Conservation (phyloP, 768 basidiomycete species). For the Pleurotus cornucopiae region DNA sequence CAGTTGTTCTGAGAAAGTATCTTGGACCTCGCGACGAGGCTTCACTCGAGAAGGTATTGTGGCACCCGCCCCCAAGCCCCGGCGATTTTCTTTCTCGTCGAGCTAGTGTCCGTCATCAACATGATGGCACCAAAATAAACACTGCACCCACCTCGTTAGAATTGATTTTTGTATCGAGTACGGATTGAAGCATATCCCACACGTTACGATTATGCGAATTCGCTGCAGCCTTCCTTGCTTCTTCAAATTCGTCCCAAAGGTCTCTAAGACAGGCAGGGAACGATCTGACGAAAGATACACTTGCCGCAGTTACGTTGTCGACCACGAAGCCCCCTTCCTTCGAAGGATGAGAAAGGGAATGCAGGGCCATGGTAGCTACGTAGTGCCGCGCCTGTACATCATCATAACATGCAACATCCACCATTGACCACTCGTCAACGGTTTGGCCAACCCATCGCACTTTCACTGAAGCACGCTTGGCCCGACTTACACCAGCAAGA, state of each 20-base stretch:
- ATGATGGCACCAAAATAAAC: not conserved
- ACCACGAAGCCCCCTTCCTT: slow-evolving; percentile 58
- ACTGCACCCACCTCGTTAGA: slow-evolving; percentile 30
- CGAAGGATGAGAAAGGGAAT: slow-evolving; percentile 64
- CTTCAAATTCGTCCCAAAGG: slow-evolving; percentile 89
- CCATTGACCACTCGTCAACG: slow-evolving; percentile 74
- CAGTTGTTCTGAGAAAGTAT: slow-evolving; percentile 43
- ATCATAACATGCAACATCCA: slow-evolving; percentile 76
- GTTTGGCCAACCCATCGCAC: slow-evolving; percentile 70
- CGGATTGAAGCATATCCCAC: slow-evolving; percentile 65
- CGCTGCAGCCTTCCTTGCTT: slow-evolving; percentile 51
- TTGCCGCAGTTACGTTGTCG: slow-evolving; percentile 39
- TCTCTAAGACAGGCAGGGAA: slow-evolving; percentile 84
- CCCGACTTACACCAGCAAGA: slow-evolving; percentile 70
- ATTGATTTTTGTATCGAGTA: slow-evolving; percentile 62
- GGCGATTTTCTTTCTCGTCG: not conserved
- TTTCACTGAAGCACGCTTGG: slow-evolving; percentile 64
- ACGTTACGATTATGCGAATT: slow-evolving; percentile 60
- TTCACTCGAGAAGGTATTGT: not conserved
- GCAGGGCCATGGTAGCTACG: slow-evolving; percentile 80
- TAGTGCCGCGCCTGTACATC: slow-evolving; percentile 85
- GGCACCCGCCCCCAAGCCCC: not conserved
- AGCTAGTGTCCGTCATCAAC: not conserved
- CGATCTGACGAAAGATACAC: slow-evolving; percentile 65
- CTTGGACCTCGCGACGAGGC: slow-evolving; percentile 9